Evolutionary conservation across 371 early-diverging fungal species (phyloP), one percentile per base, ranked within the genome.

Genomic region (Parasitella parasitica): DNA sequence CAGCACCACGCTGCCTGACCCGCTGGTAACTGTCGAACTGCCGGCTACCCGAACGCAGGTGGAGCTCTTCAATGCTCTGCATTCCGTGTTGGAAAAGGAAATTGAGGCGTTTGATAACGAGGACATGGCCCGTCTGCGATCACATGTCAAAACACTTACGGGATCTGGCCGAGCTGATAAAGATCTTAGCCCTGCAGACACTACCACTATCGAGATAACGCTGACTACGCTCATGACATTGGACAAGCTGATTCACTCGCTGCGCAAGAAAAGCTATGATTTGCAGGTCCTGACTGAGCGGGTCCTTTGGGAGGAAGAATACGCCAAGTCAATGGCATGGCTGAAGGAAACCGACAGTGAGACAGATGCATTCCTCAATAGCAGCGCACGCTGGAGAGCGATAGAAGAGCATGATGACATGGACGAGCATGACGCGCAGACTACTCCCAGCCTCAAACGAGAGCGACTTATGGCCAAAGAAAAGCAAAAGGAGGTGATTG

Each of bases 171-270:
- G 67, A 35, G 67, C 60, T 7, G 64, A 62, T 38, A 80, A 81
- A 36, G 80, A 78, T 39, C 67, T 84, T 8, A 81, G 78, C 51
- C 84, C 84, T 7, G 84, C 84, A 18, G 84, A 84, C 34, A 77
- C 84, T 0, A 82, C 80, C 3, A 82, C 82, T 0, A 84, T 84
- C 39, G 81, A 78, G 24, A 80, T 82, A 18, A 84, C 82, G 4
- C 59, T 84, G 4, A 72, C 77, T 4, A 82, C 84, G 0, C 60
- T 84, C n/a, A 76, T 57, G 24, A 59, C 71, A 6, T 55, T 84
- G 7, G 84, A 84, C 36, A 67, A 71, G 34, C 59, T 84, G 30
- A 72, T 79, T 48, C 65, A 68, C 35, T 61, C 63, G 6, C 35
- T 81, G 27, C 66, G 76, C 39, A 61, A 63, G 13, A 71, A 73